Evolutionary conservation across 192 early-diverging fungal genomes (phyloP).

Genomic region (Diversispora epigaea): DNA sequence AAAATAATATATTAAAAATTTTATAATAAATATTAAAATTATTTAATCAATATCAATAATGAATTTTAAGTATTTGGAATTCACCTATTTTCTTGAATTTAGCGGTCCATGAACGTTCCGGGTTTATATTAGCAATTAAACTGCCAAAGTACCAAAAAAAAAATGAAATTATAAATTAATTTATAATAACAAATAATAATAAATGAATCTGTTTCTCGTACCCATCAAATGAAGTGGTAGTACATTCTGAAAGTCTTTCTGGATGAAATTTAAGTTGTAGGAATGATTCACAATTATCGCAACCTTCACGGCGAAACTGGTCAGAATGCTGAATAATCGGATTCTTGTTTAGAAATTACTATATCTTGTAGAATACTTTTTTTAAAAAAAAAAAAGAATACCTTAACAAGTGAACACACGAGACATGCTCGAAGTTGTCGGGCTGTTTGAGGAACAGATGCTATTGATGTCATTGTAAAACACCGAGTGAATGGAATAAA

Average conservation of each 20-base stretch:
- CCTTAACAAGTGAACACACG: constrained; percentile 78
- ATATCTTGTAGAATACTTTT: neutral
- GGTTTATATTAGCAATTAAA: neutral
- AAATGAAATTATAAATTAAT: neutral
- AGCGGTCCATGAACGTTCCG: neutral
- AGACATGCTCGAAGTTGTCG: constrained; percentile 78
- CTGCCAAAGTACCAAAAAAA: neutral
- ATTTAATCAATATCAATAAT: neutral
- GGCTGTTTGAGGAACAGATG: constrained; percentile 55
- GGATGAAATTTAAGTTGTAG: constrained; percentile 64
- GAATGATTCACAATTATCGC: constrained; percentile 82
- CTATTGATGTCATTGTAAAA: neutral
- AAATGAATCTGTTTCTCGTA: constrained; percentile 29
- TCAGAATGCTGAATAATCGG: constrained; percentile 53
- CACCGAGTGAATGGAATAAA: no score
- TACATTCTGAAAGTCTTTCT: constrained; percentile 72
- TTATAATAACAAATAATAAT: neutral
- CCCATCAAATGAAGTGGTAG: constrained; percentile 76
- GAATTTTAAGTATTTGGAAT: neutral
- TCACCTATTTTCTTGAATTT: neutral
- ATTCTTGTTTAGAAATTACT: neutral
- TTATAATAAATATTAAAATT: neutral
- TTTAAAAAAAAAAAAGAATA: constrained; percentile 32
- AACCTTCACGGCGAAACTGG: constrained; percentile 68
- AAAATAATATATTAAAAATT: neutral